Base-by-base conservation (phyloP, 257 asterid genomes). In the Solanum appendiculatum region DNA sequence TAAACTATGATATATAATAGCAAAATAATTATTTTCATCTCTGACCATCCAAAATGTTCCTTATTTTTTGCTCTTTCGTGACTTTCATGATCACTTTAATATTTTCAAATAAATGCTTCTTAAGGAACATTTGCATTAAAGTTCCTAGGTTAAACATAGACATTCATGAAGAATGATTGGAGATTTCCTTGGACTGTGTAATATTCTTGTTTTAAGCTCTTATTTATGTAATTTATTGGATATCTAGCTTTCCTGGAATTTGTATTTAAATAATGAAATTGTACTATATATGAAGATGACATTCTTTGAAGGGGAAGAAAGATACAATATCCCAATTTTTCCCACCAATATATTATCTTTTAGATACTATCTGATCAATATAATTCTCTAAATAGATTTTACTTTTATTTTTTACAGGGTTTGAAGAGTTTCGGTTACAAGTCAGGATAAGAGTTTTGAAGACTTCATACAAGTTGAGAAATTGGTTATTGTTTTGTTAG, bases 101-200 rank as follows among this genome's bases (percentile, higher is more conserved):
- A 48, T 48, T 48, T 5, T 48, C 58, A 48, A 48, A 48, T 48
- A 48, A 48, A 48, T 48, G 18, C 56, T 15, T 48, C 7, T 48
- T 15, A 48, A 48, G 8, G 20, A 48, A 48, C 56, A 48, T 48
- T 7, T 48, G 48, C 23, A 48, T 48, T 14, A 8, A 15, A 15
- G 58, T 48, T 48, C 21, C 15, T 14, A 48, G 7, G 58, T 15
- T 48, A 48, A 48, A 15, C 21, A 48, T 48, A 21, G 8, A 48
- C 58, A 48, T 48, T 13, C 58, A 51, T 51, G 60, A 51, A 51
- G n/a, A 51, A 51, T 6, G 20, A 14, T 6, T 18, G 88, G 99
- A 94, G 87, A 98, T 96, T 84, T 96, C n/a, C 21, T 20, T 51
- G 18, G 60, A 18, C 6, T 51, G 60, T 51, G 60, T 51, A 6